A percentile compares a stretch with the other conserved stretches of the same genome.
These are phyloP conservation scores for Fusarium circinatum DNA, from an alignment of 2,329 filamentous ascomycete genomes.

Conservation along the genomic window DNA sequence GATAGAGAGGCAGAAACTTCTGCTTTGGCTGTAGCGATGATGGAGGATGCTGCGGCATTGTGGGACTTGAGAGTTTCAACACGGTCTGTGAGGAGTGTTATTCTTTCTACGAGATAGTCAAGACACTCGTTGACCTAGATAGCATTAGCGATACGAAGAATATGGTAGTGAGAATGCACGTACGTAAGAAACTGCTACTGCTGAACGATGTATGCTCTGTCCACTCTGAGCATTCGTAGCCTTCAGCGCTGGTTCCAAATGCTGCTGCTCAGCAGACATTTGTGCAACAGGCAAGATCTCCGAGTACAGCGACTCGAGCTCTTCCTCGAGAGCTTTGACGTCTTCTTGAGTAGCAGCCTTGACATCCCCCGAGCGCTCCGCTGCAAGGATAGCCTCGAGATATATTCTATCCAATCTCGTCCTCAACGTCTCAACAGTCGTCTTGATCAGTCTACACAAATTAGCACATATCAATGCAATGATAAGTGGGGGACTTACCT, in stretches of 20 bases:
- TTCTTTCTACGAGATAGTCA: constrained; percentile 60
- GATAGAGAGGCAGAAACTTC: constrained; percentile 52
- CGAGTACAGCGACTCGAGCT: constrained; percentile 74
- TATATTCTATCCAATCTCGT: constrained; percentile 67
- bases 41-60: constrained; percentile 50
- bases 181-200: constrained; percentile 63
- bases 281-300: constrained; percentile 76
- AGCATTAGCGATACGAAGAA: constrained; percentile 29
- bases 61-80: constrained; percentile 59
- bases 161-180: constrained; percentile 25
- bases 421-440: constrained; percentile 64
- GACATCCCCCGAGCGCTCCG: constrained; percentile 43
- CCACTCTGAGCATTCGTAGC: constrained; percentile 56
- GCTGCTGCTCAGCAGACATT: constrained; percentile 76
- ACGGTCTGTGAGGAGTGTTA: constrained; percentile 53
- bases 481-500: constrained; percentile 49
- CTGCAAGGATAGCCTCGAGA: constrained; percentile 55
- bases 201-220: constrained; percentile 56
- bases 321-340: constrained; percentile 65
- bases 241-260: constrained; percentile 68
- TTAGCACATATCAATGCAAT: constrained; percentile 5
- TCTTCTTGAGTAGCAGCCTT: constrained; percentile 51
- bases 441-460: constrained; percentile 60
- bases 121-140: constrained; percentile 63
- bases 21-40: constrained; percentile 55